A percentile compares a stretch with the other conserved stretches of the same genome.
phyloP scores from a whole-genome alignment of 116 monocot species.

The Zostera marina region DNA sequence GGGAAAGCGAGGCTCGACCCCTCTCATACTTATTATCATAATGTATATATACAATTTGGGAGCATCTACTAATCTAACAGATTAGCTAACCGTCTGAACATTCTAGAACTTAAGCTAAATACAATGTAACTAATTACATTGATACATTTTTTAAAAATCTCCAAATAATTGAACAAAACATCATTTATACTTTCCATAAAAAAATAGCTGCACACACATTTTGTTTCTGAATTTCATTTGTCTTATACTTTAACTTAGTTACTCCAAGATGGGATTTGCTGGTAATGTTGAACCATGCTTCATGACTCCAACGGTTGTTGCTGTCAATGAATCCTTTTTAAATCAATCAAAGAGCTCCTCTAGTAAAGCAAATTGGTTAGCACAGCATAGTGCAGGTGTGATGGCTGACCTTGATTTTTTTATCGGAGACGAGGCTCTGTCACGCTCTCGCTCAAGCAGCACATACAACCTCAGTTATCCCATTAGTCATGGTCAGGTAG shows the following conservation, averaged over 20 bases:
- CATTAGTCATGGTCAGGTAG: constrained; percentile 85
- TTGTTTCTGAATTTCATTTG: too few species aligned
- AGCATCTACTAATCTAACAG: too few species aligned
- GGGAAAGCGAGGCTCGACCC: too few species aligned
- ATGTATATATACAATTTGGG: too few species aligned
- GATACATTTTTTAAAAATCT: too few species aligned
- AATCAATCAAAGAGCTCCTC: constrained; percentile 56
- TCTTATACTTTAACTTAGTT: constrained; percentile 20
- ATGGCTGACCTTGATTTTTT: constrained; percentile 99
- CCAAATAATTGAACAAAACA: too few species aligned
- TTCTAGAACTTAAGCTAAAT: too few species aligned
- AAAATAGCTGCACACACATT: too few species aligned
- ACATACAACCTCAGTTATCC: constrained; percentile 90
- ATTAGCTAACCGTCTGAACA: too few species aligned
- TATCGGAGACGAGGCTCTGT: constrained; percentile 82
- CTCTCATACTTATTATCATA: too few species aligned
- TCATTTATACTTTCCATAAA: too few species aligned
- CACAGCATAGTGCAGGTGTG: constrained; percentile 91
- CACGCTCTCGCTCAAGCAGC: constrained; percentile 70
- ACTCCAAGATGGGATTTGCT: constrained; percentile 95
- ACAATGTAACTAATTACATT: too few species aligned
- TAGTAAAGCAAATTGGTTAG: constrained; percentile 72
- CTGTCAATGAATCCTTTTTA: constrained; percentile 81
- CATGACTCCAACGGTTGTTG: constrained; percentile 84
- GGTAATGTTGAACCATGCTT: constrained; percentile 99